Percentiles rank a stretch among this genome's conserved stretches.
Evolutionary conservation across 495 filamentous ascomycete species (phyloP).

Genomic region (Penicillium subrubescens): DNA sequence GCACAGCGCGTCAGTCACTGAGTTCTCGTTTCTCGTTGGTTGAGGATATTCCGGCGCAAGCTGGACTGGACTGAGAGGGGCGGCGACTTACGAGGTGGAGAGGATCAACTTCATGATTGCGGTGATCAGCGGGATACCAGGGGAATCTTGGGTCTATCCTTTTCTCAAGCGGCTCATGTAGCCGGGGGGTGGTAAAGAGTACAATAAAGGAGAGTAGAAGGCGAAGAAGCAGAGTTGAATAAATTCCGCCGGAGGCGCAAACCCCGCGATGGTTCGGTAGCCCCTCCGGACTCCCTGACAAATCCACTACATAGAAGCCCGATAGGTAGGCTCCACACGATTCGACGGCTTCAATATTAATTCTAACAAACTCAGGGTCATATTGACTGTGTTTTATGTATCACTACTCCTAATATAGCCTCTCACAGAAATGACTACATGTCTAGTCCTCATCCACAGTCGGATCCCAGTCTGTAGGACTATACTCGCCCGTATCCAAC

Average conservation of each 20-base stretch:
- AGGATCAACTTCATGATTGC: constrained; percentile 75
- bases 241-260: constrained; percentile 3
- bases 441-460: constrained; percentile 51
- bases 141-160: background rate
- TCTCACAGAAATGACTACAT: background rate
- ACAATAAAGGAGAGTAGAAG: background rate
- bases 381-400: background rate
- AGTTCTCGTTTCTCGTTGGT: background rate
- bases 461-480: constrained; percentile 63
- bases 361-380: background rate
- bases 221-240: background rate
- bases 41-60: background rate
- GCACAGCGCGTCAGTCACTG: background rate
- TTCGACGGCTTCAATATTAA: background rate
- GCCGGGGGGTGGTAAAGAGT: background rate
- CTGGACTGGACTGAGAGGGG: background rate
- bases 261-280: constrained; percentile 16
- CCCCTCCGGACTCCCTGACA: constrained; percentile 20
- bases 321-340: background rate
- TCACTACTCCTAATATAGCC: background rate
- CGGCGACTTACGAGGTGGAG: constrained; percentile 73
- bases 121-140: constrained; percentile 5
- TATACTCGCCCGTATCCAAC: constrained; percentile 60
- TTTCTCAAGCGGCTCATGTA: background rate
- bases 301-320: constrained; percentile 16